Evolutionary conservation across 179 eudicot genomes (phyloP), one percentile per base, ranked within the genome.

Genomic region (Actinidia arguta): DNA sequence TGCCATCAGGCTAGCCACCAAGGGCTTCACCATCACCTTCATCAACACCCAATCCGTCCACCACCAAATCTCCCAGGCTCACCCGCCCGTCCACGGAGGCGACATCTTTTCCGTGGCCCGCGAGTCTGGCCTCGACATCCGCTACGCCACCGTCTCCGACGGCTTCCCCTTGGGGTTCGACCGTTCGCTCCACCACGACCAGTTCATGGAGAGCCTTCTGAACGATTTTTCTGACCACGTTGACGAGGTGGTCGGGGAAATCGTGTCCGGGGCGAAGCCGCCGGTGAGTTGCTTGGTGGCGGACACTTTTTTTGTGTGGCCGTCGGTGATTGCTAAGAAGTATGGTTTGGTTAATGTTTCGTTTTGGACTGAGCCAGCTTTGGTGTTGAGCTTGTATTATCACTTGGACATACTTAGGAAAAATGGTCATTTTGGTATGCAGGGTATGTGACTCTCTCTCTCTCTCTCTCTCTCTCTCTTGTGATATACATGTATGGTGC

Each of bases 1-100:
- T 4, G 98, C 98, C 59, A 88, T 89, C 47, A 91, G 94, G 80
- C 91, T 95, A 4, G 98, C 98, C 8, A 87, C 93, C 4, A 82
- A 83, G 5, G 94, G 94, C 51, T 86, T 95, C 81, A 89, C 91
- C 27, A 83, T 95, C 84, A 94, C 98, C 42, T 92, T 94, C 85
- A 68, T 95, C 78, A 91, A 92, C 92, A 88, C 94, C 14, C 86
- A 91, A 9, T 79, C 83, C 39, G 78, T 90, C 46, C 92, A 79
- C 51, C 63, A 67, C 58, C 87, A 89, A 24, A 88, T 94, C 62
- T 73, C 88, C 64, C 58, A 78, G 51, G 78, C 90, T 80, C 25
- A 31, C 76, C 69, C 67, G 13, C 8, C 17, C 73, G 11, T 3
- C 24, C 11, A n/a, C 58, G 82, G 54, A 8, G 42, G 44, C 42